Conservation (phyloP, 2,329 filamentous ascomycete genomes). For the Herpotrichia juniperi region DNA sequence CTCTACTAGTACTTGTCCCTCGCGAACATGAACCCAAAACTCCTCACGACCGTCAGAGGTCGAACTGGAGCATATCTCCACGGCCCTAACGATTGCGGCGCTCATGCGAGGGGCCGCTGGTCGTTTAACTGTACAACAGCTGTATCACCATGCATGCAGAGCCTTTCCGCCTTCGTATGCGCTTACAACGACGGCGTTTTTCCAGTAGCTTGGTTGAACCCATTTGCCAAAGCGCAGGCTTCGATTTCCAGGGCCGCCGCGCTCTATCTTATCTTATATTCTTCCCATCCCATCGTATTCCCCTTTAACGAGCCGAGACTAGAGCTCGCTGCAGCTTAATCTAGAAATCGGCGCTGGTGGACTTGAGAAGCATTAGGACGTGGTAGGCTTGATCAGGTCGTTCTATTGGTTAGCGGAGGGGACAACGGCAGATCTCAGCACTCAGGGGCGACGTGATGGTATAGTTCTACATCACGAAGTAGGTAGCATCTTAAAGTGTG, state of each 20-base stretch:
- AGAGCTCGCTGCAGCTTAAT: slow-evolving; percentile 6
- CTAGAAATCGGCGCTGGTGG: slow-evolving; percentile 5
- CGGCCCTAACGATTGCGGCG: slow-evolving; percentile 1
- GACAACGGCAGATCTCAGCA: neutral
- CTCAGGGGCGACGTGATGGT: slow-evolving; percentile 2
- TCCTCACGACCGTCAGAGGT: slow-evolving; percentile 6
- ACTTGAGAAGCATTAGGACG: slow-evolving; percentile 6
- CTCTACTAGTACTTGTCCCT: slow-evolving; percentile 5
- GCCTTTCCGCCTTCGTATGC: slow-evolving; percentile 9
- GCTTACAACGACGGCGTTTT: slow-evolving; percentile 17
- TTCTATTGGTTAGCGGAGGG: slow-evolving; percentile 5
- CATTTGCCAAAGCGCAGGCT: slow-evolving; percentile 6
- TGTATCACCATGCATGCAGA: slow-evolving; percentile 4
- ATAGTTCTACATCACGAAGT: slow-evolving; percentile 7
- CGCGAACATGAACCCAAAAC: slow-evolving; percentile 5
- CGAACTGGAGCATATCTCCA: slow-evolving; percentile 6
- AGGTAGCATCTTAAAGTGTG: slow-evolving; percentile 4
- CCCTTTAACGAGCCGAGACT: slow-evolving; percentile 4
- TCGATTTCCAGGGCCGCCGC: slow-evolving; percentile 9
- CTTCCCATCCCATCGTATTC: slow-evolving; percentile 8
- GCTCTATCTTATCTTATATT: slow-evolving; percentile 8
- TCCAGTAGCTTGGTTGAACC: slow-evolving; percentile 5
- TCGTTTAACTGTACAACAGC: slow-evolving; percentile 3
- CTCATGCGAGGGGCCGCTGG: neutral
- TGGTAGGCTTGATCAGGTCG: neutral